Base-by-base conservation (phyloP, 305 asterid species). In the Rubia occidens region DNA sequence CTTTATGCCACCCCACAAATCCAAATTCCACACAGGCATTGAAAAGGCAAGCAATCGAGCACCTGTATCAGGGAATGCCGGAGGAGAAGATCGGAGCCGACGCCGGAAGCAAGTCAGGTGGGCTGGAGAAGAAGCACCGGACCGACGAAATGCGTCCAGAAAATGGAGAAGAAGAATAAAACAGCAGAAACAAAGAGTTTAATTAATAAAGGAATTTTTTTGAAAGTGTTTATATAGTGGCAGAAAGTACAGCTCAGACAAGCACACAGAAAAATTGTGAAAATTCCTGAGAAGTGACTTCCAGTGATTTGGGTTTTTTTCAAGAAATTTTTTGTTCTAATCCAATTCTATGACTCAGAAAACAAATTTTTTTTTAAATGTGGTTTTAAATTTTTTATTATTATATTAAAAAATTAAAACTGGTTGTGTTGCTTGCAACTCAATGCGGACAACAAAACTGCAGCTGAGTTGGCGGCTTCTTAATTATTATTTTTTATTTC, bases 211-310 rank as follows among this genome's bases (percentile, higher is more conserved):
- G 64, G 11, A 59, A 3, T 59, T 0, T 14, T 35, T 53, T 53
- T 53, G 6, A 17, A 26, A 39, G 58, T 5, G 5, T 35, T 35
- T 59, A 59, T 59, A 59, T 59, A 59, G n/a, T 59, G 40, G 17
- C 15, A 56, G 37, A 44, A 13, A 8, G 3, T 32, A 67, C 71
- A 67, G 62, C 71, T 51, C 29, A 67, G 62, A 67, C 49, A 67
- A 43, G 7, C 35, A 53, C 56, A 51, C 58, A n/a, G 24, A n/a
- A 53, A 39, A 67, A 32, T 32, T 67, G 39, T 53, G 35, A 60
- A 67, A 35, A 29, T 18, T 24, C 10, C 35, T 56, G 13, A 20
- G 11, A 24, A 20, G 35, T 56, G 8, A 20, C 21, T 56, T 7
- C 13, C 35, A 56, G 60, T 56, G 56, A 14, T 13, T 56, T 40